phyloP scores from a whole-genome alignment of 139 green algal genomes.

The Volvox africanus region DNA sequence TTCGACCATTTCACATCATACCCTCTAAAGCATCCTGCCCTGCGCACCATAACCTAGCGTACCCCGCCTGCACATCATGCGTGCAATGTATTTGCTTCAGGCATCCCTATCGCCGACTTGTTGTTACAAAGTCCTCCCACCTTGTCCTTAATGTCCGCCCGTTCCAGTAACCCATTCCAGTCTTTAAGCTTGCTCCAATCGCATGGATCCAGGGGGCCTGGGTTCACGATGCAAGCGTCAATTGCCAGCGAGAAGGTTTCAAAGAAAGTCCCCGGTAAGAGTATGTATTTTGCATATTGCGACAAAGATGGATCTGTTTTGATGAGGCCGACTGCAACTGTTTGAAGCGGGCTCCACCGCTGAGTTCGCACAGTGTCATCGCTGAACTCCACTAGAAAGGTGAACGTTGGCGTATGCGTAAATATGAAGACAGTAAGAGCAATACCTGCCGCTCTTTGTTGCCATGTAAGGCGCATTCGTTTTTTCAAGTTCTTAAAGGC shows the following conservation, averaged over 20 bases:
- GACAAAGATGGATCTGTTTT: neutral
- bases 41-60: too few relatives aligned
- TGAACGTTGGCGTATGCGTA: constrained; percentile 1
- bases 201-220: neutral
- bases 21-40: too few relatives aligned
- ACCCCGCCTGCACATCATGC: too few relatives aligned
- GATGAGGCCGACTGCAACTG: neutral
- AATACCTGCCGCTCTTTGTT: constrained; percentile 1
- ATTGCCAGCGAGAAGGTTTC: neutral
- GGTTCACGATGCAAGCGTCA: constrained; percentile 7
- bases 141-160: constrained; percentile 1
- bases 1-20: too few relatives aligned
- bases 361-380: neutral
- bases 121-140: neutral
- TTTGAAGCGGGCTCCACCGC: neutral
- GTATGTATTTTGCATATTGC: neutral
- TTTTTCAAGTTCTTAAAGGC: neutral
- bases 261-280: neutral
- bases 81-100: too few relatives aligned
- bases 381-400: constrained; percentile 28
- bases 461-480: neutral
- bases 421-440: neutral
- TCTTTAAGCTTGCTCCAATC: constrained; percentile 3
- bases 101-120: too few relatives aligned
- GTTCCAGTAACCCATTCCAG: neutral